Base-by-base conservation (phyloP, 768 basidiomycete genomes). In the Tephrocybe rancida region DNA sequence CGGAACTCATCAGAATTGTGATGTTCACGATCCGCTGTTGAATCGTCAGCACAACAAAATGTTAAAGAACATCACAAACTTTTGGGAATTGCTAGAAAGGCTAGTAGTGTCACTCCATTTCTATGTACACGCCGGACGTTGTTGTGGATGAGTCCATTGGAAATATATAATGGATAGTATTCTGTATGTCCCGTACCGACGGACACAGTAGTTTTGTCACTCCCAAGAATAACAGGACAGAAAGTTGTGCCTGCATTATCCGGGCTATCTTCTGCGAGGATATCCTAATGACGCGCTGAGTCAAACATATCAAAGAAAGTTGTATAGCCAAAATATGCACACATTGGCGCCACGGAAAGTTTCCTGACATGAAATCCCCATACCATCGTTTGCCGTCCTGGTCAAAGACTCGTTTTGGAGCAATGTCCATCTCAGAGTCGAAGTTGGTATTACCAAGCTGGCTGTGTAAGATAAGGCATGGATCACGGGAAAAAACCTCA, bases 361-460 rank as follows among this genome's bases (percentile, higher is more conserved):
- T 55, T 2, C 59, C 62, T 13, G 61, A 63, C 63, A 66, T 64
- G 22, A 68, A 34, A 50, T 66, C 57, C 13, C 53, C 44, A 35
- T 57, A 71, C 0, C 43, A 37, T 11, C 60, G 58, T 13, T 53
- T 44, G 5, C 50, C 50, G 27, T 27, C 34, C 9, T 35, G 45
- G 14, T 67, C 65, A 30, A 60, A 57, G 54, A 35, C n/a, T n/a
- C n/a, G n/a, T n/a, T 68, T 66, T 0, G 74, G 71, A 3, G 60
- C 57, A 43, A 59, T 63, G 50, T 78, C 73, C 9, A 73, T 67
- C n/a, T 68, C 57, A 1, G 54, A 61, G 0, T 59, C 48, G 45
- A 73, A 73, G 18, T 74, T 73, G 0, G 69, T 66, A 43, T 74
- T 77, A 9, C 55, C 64, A 6, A 74, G 58, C 44, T 67, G 59